Percentiles rank a stretch among this genome's conserved stretches.
phyloP scores from a whole-genome alignment of 768 basidiomycete genomes.

The Dictyophora rubrovolvata region DNA sequence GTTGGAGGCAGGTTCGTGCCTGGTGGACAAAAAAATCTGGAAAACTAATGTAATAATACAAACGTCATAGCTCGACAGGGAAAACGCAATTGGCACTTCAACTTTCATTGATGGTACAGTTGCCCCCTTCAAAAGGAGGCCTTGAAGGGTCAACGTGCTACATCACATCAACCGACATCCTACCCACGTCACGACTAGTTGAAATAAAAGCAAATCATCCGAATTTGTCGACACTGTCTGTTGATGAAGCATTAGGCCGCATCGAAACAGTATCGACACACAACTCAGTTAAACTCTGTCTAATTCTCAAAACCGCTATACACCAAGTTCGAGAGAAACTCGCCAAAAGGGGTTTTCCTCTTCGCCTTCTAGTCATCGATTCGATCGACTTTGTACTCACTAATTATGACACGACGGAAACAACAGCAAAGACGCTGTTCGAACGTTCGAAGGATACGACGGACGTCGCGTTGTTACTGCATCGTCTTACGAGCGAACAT shows the following conservation, averaged over 20 bases:
- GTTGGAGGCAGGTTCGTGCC: constrained; percentile 72
- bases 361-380: constrained; percentile 79
- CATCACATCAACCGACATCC: constrained; percentile 58
- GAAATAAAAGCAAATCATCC: constrained; percentile 48
- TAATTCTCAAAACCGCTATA: constrained; percentile 44
- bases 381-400: constrained; percentile 82
- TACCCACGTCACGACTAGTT: constrained; percentile 58
- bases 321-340: constrained; percentile 33
- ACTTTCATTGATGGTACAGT: constrained; percentile 68
- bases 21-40: not conserved
- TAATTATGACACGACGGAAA: constrained; percentile 35
- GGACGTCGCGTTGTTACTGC: constrained; percentile 59
- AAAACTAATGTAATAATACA: too few species aligned
- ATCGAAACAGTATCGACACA: not conserved
- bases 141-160: constrained; percentile 64
- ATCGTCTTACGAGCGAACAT: constrained; percentile 54
- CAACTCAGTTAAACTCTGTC: constrained; percentile 33
- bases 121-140: constrained; percentile 47
- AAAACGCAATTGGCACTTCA: constrained; percentile 91
- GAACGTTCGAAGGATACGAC: constrained; percentile 65
- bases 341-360: constrained; percentile 32
- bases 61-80: constrained; percentile 80
- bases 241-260: not conserved
- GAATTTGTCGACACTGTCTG: not conserved
- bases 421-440: constrained; percentile 50